Base-by-base conservation (phyloP, 2,329 filamentous ascomycete species). In the Alternaria conjuncta region DNA sequence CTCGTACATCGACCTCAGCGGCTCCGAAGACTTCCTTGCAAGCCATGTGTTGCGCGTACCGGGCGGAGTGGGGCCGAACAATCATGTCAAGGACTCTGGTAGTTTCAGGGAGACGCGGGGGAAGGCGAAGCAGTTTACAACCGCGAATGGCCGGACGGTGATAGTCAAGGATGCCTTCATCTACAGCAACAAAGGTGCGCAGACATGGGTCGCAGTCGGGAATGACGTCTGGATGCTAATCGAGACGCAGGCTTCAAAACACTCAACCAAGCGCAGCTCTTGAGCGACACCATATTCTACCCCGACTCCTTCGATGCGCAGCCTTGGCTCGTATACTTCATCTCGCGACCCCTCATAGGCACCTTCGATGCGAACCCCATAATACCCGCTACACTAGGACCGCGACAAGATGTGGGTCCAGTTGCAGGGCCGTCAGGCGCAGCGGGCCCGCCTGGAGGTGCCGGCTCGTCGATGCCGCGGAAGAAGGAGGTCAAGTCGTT, bases 281-380 rank as follows among this genome's bases (percentile, higher is more conserved):
- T 97, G 61, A 88, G 88, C 76, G 96, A 99, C 80, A 85, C 87
- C 41, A 87, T 97, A 43, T 98, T 93, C 87, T 97, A 96, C 75
- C 90, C 93, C 53, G 93, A 97, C 74, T 89, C 88, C n/a, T 87
- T 92, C 72, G 95, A 98, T 72, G 90, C 93, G 13, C 91, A 94
- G 71, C 93, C 94, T 86, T 99, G 96, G 94, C 88, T 99, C 46
- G 87, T 99, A 64, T 98, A 98, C 86, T 97, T 94, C 80, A 97
- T 99, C 67, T 96, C 95, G 25, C 90, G 89, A 55, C 96, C 96
- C 2, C 83, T 99, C 55, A 87, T 97, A 20, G 96, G 96, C 23
- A 86, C 87, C 1, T 94, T 91, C 84, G 94, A 97, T 74, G 87
- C 93, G 55, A 86, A 89, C 55, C 90, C 89, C 67, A 90, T 95